These are phyloP conservation scores for Suhomyces panamericanus DNA, from an alignment of 1,139 yeast species.

Conservation along the genomic window DNA sequence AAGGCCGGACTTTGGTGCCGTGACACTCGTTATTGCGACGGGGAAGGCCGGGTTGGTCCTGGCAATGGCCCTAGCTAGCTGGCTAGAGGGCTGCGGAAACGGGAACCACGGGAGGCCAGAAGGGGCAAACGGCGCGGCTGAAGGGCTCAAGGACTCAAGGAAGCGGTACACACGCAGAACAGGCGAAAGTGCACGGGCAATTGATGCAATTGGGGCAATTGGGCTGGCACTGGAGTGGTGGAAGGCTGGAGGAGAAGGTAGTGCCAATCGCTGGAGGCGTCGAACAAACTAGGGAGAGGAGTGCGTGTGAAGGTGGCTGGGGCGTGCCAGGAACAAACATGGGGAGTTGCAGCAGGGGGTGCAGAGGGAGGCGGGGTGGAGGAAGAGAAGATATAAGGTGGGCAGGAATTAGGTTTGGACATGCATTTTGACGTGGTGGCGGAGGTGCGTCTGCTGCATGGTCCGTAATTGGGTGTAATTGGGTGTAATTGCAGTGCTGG, in stretches of 20 bases:
- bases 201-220: background rate
- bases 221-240: background rate
- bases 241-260: background rate
- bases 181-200: background rate
- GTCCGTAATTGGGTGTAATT: too few species aligned
- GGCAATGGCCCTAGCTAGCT: too few species aligned
- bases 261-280: too few species aligned
- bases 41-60: too few species aligned
- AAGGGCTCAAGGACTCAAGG: background rate
- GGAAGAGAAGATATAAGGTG: too few species aligned
- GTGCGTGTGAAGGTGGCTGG: constrained; percentile 1
- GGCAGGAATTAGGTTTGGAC: too few species aligned
- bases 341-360: background rate
- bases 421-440: too few species aligned
- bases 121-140: background rate
- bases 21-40: background rate
- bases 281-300: too few species aligned
- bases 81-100: too few species aligned
- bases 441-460: too few species aligned
- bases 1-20: background rate
- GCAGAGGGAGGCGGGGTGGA: background rate
- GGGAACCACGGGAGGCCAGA: background rate
- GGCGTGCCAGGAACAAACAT: constrained; percentile 2
- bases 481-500: too few species aligned
- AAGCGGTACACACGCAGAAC: background rate